Conservation (phyloP, 2,329 filamentous ascomycete genomes). For the Tolypocladium ovalisporum region DNA sequence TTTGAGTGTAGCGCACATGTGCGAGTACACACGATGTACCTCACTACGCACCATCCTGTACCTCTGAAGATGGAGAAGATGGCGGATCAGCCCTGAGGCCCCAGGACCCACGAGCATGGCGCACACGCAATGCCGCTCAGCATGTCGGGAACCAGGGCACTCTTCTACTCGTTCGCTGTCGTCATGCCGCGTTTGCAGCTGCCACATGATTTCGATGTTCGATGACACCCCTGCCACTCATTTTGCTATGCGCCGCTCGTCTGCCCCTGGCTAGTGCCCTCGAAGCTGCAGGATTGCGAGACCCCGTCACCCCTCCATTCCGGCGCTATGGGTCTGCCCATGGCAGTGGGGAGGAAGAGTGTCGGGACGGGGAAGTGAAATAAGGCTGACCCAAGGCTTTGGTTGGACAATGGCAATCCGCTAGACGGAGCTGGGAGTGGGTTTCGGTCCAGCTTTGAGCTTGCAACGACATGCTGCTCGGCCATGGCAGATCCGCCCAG, state of each 20-base stretch:
- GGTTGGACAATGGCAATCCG: conserved; percentile 3
- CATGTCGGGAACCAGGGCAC: background rate
- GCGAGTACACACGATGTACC: background rate
- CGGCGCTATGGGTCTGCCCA: background rate
- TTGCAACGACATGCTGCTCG: conserved; percentile 7
- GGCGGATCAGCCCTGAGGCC: background rate
- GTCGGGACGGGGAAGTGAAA: background rate
- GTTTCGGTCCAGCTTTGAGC: conserved; percentile 10
- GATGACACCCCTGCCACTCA: background rate
- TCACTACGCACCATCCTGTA: background rate
- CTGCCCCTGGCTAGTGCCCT: background rate
- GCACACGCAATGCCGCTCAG: background rate
- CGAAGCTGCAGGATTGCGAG: background rate
- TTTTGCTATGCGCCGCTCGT: background rate
- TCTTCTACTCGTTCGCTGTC: background rate
- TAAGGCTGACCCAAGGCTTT: conserved; percentile 2
- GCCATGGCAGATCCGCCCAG: background rate
- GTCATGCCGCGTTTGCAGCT: background rate
- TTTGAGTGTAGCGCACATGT: background rate
- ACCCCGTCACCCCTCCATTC: background rate
- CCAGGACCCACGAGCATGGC: background rate
- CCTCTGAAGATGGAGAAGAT: background rate
- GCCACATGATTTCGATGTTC: background rate
- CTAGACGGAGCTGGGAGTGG: conserved; percentile 4
- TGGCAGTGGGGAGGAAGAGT: background rate